A percentile compares a stretch with the other conserved stretches of the same genome.
These are phyloP conservation scores for Emericellopsis atlantica DNA, from an alignment of 2,329 filamentous ascomycete species.

Conservation along the genomic window DNA sequence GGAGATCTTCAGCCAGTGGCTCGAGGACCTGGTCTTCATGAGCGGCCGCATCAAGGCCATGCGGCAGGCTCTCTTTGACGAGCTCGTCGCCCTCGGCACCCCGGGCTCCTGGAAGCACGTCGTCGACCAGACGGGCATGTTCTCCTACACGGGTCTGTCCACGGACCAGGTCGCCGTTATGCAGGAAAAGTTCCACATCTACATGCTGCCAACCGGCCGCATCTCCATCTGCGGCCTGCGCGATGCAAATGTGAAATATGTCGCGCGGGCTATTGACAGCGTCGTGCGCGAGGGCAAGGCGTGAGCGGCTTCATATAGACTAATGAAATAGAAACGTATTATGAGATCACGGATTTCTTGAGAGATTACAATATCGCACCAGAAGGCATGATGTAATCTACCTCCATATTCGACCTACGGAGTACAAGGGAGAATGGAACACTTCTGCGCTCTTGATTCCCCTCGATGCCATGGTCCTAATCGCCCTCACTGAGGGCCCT, in stretches of 20 bases:
- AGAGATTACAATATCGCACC: too few relatives aligned
- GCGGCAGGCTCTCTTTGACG: slow-evolving; percentile 5
- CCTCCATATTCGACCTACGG: too few relatives aligned
- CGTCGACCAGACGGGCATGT: slow-evolving; percentile 23
- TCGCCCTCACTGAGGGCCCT: too few relatives aligned
- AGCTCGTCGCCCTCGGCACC: slow-evolving; percentile 9
- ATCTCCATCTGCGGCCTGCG: slow-evolving; percentile 5
- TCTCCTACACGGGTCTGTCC: slow-evolving; percentile 21
- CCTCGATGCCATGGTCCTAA: too few relatives aligned
- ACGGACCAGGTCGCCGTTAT: slow-evolving; percentile 12
- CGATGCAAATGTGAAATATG: slow-evolving; percentile 4
- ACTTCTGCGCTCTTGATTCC: too few relatives aligned
- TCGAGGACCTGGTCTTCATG: slow-evolving; percentile 19
- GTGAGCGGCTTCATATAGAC: too few relatives aligned
- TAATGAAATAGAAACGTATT: too few relatives aligned
- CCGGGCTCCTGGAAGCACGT: slow-evolving; percentile 18
- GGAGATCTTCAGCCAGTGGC: slow-evolving; percentile 3
- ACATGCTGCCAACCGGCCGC: slow-evolving; percentile 3
- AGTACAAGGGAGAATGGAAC: too few relatives aligned
- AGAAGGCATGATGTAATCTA: too few relatives aligned
- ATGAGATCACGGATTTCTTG: too few relatives aligned
- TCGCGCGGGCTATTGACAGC: slow-evolving; percentile 4
- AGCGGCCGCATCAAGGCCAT: slow-evolving; percentile 16
- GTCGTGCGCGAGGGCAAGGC: too few relatives aligned
- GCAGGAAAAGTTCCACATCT: slow-evolving; percentile 1